These are phyloP conservation scores for Phaeodactylum tricornutum DNA, from an alignment of 108 stramenopile genomes.

Conservation along the genomic window DNA sequence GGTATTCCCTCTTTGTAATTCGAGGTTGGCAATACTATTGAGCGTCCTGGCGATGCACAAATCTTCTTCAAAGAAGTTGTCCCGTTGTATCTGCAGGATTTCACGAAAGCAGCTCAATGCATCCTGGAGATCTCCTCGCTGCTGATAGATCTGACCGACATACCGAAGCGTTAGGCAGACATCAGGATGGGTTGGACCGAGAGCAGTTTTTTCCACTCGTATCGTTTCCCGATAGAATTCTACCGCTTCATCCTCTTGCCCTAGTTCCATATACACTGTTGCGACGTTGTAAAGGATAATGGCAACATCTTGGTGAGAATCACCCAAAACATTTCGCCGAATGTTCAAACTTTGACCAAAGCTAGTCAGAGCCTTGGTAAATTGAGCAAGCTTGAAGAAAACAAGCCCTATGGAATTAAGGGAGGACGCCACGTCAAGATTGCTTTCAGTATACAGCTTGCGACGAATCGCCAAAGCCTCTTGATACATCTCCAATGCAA, in stretches of 20 bases:
- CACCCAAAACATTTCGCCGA: conserved; percentile 25
- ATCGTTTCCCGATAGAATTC: conserved; percentile 44
- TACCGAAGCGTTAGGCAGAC: conserved; percentile 30
- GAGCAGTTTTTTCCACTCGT: conserved; percentile 34
- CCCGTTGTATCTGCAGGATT: conserved; percentile 1
- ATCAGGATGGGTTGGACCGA: conserved; percentile 31
- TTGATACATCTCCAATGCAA: conserved; percentile 40
- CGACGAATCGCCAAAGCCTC: conserved; percentile 42
- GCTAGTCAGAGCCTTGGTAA: conserved; percentile 38
- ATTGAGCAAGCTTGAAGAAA: conserved; percentile 41
- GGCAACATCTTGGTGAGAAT: conserved; percentile 42
- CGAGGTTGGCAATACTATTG: too few species aligned
- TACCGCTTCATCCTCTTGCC: conserved; percentile 47
- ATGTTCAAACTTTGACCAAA: conserved; percentile 45
- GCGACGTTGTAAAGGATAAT: conserved; percentile 63
- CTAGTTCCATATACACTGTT: conserved; percentile 38
- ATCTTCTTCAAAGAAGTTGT: too few species aligned
- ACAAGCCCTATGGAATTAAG: conserved; percentile 58
- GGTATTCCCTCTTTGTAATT: too few species aligned
- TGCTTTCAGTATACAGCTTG: conserved; percentile 27
- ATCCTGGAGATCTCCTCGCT: conserved; percentile 23
- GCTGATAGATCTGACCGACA: conserved; percentile 27
- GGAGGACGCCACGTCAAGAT: conserved; percentile 51
- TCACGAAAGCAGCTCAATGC: conserved; percentile 24
- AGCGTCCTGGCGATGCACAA: too few species aligned